phyloP scores from a whole-genome alignment of 2,329 filamentous ascomycete species.

The Hypomyces perniciosus region DNA sequence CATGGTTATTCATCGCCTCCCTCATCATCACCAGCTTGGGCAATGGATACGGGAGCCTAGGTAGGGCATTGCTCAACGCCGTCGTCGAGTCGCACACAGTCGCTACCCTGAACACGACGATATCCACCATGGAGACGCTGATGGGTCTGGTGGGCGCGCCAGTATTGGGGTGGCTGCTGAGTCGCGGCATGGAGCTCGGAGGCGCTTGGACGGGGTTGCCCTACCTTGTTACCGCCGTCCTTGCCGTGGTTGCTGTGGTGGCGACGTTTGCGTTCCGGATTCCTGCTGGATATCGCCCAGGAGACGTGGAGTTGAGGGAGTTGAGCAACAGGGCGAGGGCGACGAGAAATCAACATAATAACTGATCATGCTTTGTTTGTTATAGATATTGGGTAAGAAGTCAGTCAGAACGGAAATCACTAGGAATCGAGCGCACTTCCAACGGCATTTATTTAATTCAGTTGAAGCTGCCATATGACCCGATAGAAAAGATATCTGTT shows the following conservation, averaged over 20 bases:
- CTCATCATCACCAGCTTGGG: constrained; percentile 43
- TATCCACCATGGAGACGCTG: constrained; percentile 44
- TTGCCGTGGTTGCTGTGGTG: constrained; percentile 24
- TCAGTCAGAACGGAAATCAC: too few relatives aligned
- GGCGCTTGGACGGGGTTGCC: constrained; percentile 46
- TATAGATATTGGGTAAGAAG: too few relatives aligned
- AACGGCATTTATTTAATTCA: too few relatives aligned
- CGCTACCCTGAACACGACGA: constrained; percentile 47
- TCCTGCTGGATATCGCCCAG: constrained; percentile 18
- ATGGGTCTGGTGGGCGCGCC: constrained; percentile 43
- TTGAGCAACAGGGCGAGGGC: background rate
- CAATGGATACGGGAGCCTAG: constrained; percentile 34
- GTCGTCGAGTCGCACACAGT: constrained; percentile 49
- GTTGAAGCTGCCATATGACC: too few relatives aligned
- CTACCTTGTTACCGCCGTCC: constrained; percentile 33
- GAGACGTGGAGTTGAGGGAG: background rate
- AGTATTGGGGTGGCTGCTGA: constrained; percentile 40
- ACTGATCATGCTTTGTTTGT: too few relatives aligned
- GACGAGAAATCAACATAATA: too few relatives aligned
- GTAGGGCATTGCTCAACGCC: constrained; percentile 46
- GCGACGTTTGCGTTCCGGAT: constrained; percentile 27
- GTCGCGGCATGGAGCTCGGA: constrained; percentile 39
- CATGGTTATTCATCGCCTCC: constrained; percentile 31
- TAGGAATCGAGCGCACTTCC: too few relatives aligned
- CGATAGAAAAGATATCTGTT: too few relatives aligned